Evolutionary conservation across 169 alveolate species (phyloP), one percentile per base, ranked within the genome.

Genomic region (Eimeria falciformis): DNA sequence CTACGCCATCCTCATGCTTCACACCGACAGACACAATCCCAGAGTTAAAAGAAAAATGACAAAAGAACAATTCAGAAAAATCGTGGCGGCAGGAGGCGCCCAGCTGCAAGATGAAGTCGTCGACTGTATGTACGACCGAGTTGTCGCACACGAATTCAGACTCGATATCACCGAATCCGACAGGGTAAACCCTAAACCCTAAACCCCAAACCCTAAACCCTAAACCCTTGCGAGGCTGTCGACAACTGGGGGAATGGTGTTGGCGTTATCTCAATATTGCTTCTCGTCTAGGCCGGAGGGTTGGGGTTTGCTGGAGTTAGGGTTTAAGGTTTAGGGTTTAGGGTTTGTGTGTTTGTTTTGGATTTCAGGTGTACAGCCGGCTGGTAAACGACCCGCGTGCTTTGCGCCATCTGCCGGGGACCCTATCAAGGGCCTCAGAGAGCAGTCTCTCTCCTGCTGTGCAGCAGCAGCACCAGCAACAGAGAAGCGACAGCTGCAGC

Each of bases 21-120:
- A 90, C 53, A 90, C 93, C 2, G 93, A 90, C 25, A 27, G 89
- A 23, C 93, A 90, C 82, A 90, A 90, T 46, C 90, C 87, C 18
- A 68, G 75, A 56, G 93, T 90, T 23, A 55, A 81, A 29, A 29
- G 77, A 29, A 90, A 90, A 43, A 90, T 90, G 87, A 90, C 90
- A 0, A 90, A 90, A 45, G 91, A 90, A 33, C 88, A 90, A 45
- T 90, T 68, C 46, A 53, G 88, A 18, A 40, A 71, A 27, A 69
- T 75, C 33, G 71, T 71, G 2, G 79, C 56, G 3, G 84, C 73
- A 0, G 68, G 65, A 18, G 71, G 58, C 11, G 58, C 84, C 7
- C 73, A 47, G 43, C 82, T 90, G 0, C 46, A 46, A 17, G 79
- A 53, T 11, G 40, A n/a, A 11, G 53, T 40, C 1, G 65, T 82